A percentile compares a stretch with the other conserved stretches of the same genome.
Conservation (phyloP, 495 filamentous ascomycete species). For the Evansstolkia leycettana region DNA sequence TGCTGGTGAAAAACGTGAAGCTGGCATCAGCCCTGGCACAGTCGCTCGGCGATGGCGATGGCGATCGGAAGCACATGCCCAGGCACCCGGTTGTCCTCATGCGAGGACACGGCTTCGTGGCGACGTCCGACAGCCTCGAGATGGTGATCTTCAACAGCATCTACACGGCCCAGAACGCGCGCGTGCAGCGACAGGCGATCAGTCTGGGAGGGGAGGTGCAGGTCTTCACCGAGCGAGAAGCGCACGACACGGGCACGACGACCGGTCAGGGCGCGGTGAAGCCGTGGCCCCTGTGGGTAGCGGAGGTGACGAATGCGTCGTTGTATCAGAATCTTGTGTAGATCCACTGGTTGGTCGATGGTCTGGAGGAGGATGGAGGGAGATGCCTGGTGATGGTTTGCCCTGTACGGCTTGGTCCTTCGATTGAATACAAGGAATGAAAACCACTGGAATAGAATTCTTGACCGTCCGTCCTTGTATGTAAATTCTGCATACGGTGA, state of each 20-base stretch:
- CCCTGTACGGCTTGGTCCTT: too few species aligned
- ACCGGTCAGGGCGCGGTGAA: slow-evolving; percentile 10
- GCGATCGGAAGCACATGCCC: slow-evolving; percentile 8
- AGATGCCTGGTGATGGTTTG: too few species aligned
- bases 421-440: too few species aligned
- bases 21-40: slow-evolving; percentile 20
- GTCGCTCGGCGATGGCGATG: slow-evolving; percentile 6
- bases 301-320: slow-evolving; percentile 21
- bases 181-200: slow-evolving; percentile 21
- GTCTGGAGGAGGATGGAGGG: too few species aligned
- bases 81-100: slow-evolving; percentile 30
- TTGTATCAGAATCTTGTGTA: slow-evolving; percentile 27
- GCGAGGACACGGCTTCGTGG: slow-evolving; percentile 36
- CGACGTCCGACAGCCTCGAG: slow-evolving; percentile 22
- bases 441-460: too few species aligned
- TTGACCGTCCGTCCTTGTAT: too few species aligned
- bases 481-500: too few species aligned
- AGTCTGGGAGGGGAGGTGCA: too few species aligned
- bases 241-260: slow-evolving; percentile 7
- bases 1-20: slow-evolving; percentile 25
- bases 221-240: slow-evolving; percentile 18
- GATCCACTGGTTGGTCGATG: too few species aligned
- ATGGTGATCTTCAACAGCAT: slow-evolving; percentile 28
- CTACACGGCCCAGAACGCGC: slow-evolving; percentile 34
- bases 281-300: slow-evolving; percentile 31